Evolutionary conservation across 2,329 filamentous ascomycete species (phyloP).

Genomic region (Colletotrichum cordylinicola): DNA sequence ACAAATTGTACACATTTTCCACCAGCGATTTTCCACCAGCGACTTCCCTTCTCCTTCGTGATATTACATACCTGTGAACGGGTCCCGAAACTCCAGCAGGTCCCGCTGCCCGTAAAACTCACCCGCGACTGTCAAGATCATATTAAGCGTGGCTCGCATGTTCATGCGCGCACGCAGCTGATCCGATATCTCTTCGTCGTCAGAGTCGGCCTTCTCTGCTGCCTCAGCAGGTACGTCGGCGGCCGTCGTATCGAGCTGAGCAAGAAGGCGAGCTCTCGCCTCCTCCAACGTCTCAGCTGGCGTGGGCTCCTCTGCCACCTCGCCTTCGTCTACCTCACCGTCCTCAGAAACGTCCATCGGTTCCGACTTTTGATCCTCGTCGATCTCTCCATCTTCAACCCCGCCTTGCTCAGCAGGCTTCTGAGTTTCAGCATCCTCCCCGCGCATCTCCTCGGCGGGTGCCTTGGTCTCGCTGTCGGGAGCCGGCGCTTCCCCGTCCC

Average conservation of each 20-base stretch:
- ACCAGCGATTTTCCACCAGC: not conserved
- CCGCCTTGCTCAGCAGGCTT: not conserved
- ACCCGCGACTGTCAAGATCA: slow-evolving; percentile 87
- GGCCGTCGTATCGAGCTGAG: slow-evolving; percentile 40
- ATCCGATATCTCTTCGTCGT: slow-evolving; percentile 18
- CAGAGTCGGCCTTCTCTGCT: not conserved
- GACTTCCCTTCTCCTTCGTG: not conserved
- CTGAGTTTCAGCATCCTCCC: not conserved
- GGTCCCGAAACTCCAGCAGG: slow-evolving; percentile 76
- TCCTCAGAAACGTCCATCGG: slow-evolving; percentile 53
- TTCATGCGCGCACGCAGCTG: slow-evolving; percentile 48
- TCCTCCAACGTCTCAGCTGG: slow-evolving; percentile 44
- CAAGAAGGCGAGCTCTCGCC: slow-evolving; percentile 54
- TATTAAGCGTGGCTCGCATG: slow-evolving; percentile 80
- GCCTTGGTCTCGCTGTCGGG: not conserved
- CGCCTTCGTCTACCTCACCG: slow-evolving; percentile 34
- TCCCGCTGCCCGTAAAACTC: slow-evolving; percentile 92
- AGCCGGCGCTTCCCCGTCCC: slow-evolving; percentile 27
- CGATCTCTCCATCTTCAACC: slow-evolving; percentile 7
- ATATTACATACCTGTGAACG: slow-evolving; percentile 52
- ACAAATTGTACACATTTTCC: not conserved
- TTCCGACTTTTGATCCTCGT: slow-evolving; percentile 29
- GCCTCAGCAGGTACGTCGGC: slow-evolving; percentile 29
- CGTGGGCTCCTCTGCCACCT: slow-evolving; percentile 37
- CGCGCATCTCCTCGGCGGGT: not conserved